phyloP scores from a whole-genome alignment of 2,329 filamentous ascomycete species.

The Zymoseptoria ardabiliae region DNA sequence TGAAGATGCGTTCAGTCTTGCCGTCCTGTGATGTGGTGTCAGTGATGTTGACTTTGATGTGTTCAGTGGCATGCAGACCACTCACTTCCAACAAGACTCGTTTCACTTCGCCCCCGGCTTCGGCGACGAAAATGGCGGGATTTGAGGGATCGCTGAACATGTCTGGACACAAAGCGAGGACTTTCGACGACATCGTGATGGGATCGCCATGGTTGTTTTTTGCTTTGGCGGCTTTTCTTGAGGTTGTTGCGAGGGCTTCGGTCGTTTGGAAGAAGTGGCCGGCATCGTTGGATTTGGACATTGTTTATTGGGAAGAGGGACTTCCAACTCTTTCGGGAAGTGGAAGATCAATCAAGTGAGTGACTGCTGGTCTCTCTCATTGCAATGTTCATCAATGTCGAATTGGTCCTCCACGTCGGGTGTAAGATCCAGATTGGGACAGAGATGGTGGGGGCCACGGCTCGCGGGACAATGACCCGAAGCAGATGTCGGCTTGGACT shows the following conservation, averaged over 20 bases:
- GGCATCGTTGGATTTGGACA: slow-evolving; percentile 64
- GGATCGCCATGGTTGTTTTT: slow-evolving; percentile 82
- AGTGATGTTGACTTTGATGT: neutral
- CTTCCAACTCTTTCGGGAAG: neutral
- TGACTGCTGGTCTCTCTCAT: neutral
- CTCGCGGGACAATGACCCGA: neutral
- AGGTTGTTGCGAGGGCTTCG: slow-evolving; percentile 44
- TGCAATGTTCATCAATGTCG: too few relatives aligned
- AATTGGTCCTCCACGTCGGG: neutral
- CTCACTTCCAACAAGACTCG: slow-evolving; percentile 69
- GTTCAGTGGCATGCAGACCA: slow-evolving; percentile 30
- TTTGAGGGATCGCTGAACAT: slow-evolving; percentile 46
- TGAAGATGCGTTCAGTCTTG: slow-evolving; percentile 48
- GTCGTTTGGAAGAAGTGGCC: slow-evolving; percentile 90
- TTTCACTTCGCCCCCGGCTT: slow-evolving; percentile 75
- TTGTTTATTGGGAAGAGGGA: slow-evolving; percentile 23
- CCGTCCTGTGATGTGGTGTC: slow-evolving; percentile 32
- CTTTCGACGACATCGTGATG: slow-evolving; percentile 74
- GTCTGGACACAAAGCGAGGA: slow-evolving; percentile 66
- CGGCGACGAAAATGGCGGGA: slow-evolving; percentile 67
- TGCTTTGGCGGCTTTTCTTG: slow-evolving; percentile 61
- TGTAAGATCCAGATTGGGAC: neutral
- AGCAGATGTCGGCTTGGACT: neutral
- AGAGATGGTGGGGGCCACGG: neutral
- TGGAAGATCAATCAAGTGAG: neutral